A percentile compares a stretch with the other conserved stretches of the same genome.
phyloP scores from a whole-genome alignment of 371 early-diverging fungal species.

The Mucor racemosus region DNA sequence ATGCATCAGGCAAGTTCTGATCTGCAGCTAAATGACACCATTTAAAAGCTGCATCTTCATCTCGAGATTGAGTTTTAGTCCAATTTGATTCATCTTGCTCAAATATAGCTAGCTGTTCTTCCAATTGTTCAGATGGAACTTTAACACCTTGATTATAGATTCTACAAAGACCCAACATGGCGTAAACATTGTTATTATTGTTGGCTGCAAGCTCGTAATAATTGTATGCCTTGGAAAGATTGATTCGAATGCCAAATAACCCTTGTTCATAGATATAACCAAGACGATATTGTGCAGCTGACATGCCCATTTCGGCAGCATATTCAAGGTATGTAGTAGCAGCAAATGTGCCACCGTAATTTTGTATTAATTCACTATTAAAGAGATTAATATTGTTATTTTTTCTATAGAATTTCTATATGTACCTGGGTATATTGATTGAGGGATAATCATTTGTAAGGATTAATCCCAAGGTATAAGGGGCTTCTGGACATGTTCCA shows the following conservation, averaged over 20 bases:
- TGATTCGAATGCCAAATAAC: conserved; percentile 27
- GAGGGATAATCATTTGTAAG: conserved; percentile 39
- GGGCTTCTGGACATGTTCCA: conserved; percentile 41
- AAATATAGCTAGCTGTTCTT: conserved; percentile 22
- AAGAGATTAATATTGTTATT: not conserved
- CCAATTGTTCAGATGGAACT: conserved; percentile 35
- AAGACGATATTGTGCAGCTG: conserved; percentile 34
- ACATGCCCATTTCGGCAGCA: conserved; percentile 42
- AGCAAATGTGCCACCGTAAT: conserved; percentile 39
- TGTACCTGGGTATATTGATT: conserved; percentile 40
- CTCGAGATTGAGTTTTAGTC: conserved; percentile 29
- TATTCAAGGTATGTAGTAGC: conserved; percentile 36
- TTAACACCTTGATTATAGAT: conserved; percentile 43
- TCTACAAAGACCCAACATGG: conserved; percentile 42
- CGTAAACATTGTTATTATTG: conserved; percentile 20
- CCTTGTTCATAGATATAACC: conserved; percentile 39
- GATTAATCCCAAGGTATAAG: conserved; percentile 42
- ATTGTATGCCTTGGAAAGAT: conserved; percentile 30
- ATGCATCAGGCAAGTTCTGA: conserved; percentile 40
- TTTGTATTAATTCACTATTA: conserved; percentile 31
- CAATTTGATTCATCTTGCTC: conserved; percentile 47
- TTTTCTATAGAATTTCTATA: not conserved
- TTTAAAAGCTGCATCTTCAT: conserved; percentile 54
- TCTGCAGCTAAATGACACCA: conserved; percentile 54
- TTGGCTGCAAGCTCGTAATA: conserved; percentile 40